A percentile compares a stretch with the other conserved stretches of the same genome.
These are phyloP conservation scores for Fonsecaea pedrosoi DNA, from an alignment of 2,329 filamentous ascomycete genomes.

Conservation along the genomic window DNA sequence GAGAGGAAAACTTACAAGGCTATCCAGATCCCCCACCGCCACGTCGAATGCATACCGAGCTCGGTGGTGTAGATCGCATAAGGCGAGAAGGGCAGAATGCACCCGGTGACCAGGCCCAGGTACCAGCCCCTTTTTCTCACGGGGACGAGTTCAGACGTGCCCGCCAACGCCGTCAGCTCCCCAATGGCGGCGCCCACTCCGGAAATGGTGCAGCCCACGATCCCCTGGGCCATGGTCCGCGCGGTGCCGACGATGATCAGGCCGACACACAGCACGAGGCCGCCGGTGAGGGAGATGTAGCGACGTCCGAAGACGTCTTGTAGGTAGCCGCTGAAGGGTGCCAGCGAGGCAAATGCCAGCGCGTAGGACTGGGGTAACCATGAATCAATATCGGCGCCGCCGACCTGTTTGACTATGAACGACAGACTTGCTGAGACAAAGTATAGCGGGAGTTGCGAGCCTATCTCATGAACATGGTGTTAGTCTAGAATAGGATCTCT, in stretches of 20 bases:
- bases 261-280: slow-evolving; percentile 8
- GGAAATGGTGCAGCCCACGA: slow-evolving; percentile 5
- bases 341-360: slow-evolving; percentile 15
- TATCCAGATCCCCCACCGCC: slow-evolving; percentile 9
- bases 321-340: slow-evolving; percentile 23
- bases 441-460: too few relatives aligned
- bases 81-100: slow-evolving; percentile 21
- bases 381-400: too few relatives aligned
- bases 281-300: slow-evolving; percentile 18
- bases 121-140: slow-evolving; percentile 25
- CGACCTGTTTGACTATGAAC: too few relatives aligned
- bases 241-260: slow-evolving; percentile 10
- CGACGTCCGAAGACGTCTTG: slow-evolving; percentile 25
- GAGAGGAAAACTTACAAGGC: neutral
- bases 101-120: slow-evolving; percentile 6
- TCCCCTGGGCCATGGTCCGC: slow-evolving; percentile 13
- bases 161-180: slow-evolving; percentile 24
- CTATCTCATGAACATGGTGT: too few relatives aligned
- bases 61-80: slow-evolving; percentile 9
- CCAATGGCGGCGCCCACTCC: slow-evolving; percentile 23
- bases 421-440: too few relatives aligned
- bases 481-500: too few relatives aligned
- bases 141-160: slow-evolving; percentile 26
- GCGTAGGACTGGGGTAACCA: neutral
- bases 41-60: slow-evolving; percentile 1